Conservation (phyloP, 2,329 filamentous ascomycete genomes). For the Zymoseptoria crescenta region DNA sequence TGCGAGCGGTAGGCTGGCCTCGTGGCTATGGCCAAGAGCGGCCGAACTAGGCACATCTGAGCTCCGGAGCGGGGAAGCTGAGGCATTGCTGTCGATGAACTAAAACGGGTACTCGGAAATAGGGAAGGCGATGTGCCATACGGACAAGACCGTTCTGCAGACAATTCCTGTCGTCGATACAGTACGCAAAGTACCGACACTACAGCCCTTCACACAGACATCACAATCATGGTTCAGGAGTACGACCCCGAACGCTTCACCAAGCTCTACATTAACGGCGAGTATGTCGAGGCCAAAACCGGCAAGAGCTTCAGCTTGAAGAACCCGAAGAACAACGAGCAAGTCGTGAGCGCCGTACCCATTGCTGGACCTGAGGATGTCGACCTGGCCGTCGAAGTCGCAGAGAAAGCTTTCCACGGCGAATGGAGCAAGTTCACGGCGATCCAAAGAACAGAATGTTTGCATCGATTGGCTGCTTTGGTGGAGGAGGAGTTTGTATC, state of each 20-base stretch:
- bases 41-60: no score
- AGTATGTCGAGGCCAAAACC: slow-evolving; percentile 10
- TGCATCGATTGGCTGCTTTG: slow-evolving; percentile 27
- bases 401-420: slow-evolving; percentile 23
- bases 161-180: no score
- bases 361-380: slow-evolving; percentile 10
- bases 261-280: slow-evolving; percentile 12
- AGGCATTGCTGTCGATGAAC: no score
- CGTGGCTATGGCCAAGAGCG: no score
- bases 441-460: slow-evolving; percentile 20
- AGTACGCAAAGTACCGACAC: no score
- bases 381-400: slow-evolving; percentile 33
- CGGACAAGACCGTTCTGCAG: no score
- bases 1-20: no score
- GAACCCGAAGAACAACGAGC: slow-evolving; percentile 9
- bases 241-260: slow-evolving; percentile 51
- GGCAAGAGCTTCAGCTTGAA: slow-evolving; percentile 27
- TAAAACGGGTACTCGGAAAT: no score
- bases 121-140: no score
- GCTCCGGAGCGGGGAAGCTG: no score
- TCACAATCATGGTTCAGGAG: background rate
- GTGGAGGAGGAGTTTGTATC: slow-evolving; percentile 24
- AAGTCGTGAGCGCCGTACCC: slow-evolving; percentile 7
- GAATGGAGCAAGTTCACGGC: slow-evolving; percentile 31
- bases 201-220: no score